Evolutionary conservation across 2,329 filamentous ascomycete species (phyloP), one percentile per base, ranked within the genome.

Genomic region (Cyclaneusma minus): DNA sequence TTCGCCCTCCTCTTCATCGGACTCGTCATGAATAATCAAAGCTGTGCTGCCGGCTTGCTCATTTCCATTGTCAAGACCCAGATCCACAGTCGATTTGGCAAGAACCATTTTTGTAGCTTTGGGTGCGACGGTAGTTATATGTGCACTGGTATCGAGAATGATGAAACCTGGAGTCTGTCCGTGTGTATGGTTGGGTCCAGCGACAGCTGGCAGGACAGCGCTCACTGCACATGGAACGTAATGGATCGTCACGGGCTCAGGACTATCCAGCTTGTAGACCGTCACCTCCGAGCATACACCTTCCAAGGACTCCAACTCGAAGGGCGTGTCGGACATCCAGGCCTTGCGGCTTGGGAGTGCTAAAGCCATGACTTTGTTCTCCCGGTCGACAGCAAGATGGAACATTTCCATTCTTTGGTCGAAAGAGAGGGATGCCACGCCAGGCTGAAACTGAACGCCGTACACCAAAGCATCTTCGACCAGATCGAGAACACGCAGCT

Each of bases 401-500:
- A 67, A 56, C 35, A 74, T 52, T 24, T 64, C 49, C 32, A 52
- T 47, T 25, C 53, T 52, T 21, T 53, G 48, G 20, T 34, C 31
- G 24, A 39, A 33, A 27, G 41, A 31, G 34, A 49, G 18, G 33
- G 42, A 49, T 47, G 30, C 51, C 24, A 30, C 42, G 12, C 46
- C 45, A n/a, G 58, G 49, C 20, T 52, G 58, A 9, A 84, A 54
- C 14, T 63, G 55, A 26, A 78, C 59, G 25, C 68, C 69, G 42
- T 77, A 83, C 18, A 68, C 64, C 24, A 85, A 60, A 39, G 75
- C 65, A 41, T 92, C 80, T 26, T 72, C 62, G 6, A 95, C 80
- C 7, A 91, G 64, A 48, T 98, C 80, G 60, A 83, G 93, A 18
- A 93, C 74, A 21, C 70, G 62, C 6, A 94, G 60, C 15, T 70